phyloP scores from a whole-genome alignment of 306 rosid species.

The Hippophae tibetana region DNA sequence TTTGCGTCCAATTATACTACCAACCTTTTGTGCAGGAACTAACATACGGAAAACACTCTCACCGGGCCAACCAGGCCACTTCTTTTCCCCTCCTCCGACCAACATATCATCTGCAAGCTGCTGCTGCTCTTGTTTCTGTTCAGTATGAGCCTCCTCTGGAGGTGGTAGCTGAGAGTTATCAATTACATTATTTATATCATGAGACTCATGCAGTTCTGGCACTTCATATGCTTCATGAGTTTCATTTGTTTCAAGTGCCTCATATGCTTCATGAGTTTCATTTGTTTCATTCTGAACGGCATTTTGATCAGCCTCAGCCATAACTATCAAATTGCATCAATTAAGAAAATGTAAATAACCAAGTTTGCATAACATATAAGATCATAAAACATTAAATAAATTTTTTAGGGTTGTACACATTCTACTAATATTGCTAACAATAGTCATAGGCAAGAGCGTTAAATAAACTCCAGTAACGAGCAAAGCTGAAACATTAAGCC shows the following conservation, averaged over 20 bases:
- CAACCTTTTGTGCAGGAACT: conserved; percentile 94
- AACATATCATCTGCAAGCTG: conserved; percentile 34
- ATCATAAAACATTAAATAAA: too few relatives aligned
- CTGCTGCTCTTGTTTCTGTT: conserved; percentile 16
- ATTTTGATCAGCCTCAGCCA: conserved; percentile 63
- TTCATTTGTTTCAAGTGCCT: conserved; percentile 14
- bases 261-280: too few relatives aligned
- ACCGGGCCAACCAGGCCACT: conserved; percentile 99
- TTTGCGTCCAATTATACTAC: conserved; percentile 94
- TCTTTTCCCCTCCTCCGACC: conserved; percentile 62
- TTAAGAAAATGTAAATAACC: neutral
- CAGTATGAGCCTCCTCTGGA: neutral
- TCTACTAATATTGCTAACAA: too few relatives aligned
- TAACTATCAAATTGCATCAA: conserved; percentile 21
- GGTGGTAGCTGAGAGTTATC: neutral
- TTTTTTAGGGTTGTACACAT: too few relatives aligned
- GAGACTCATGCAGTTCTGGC: conserved; percentile 8
- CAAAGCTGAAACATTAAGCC: too few relatives aligned
- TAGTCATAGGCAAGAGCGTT: too few relatives aligned
- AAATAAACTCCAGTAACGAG: too few relatives aligned
- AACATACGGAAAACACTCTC: conserved; percentile 95
- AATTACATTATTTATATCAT: too few relatives aligned
- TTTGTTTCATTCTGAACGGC: conserved; percentile 5
- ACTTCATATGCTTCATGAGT: conserved; percentile 21
- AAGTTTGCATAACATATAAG: neutral